Evolutionary conservation across 495 filamentous ascomycete species (phyloP).

Genomic region (Saxispiralis lemnorum): DNA sequence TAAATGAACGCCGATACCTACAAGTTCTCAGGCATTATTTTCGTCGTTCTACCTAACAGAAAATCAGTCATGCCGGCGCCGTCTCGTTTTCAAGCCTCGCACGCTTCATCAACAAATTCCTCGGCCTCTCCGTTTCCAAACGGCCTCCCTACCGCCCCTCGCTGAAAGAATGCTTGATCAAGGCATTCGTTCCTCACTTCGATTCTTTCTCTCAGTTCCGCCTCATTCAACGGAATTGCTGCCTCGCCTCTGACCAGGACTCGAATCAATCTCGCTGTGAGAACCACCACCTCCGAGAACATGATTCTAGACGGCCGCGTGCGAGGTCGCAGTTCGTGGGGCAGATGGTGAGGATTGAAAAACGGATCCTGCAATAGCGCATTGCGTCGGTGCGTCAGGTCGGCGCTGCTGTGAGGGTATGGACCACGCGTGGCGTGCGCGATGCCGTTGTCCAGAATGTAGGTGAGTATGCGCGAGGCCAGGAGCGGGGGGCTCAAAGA

Average conservation of each 20-base stretch:
- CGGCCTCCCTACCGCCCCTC: conserved; percentile 1
- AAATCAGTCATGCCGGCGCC: too few relatives aligned
- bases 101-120: background rate
- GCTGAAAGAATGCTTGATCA: conserved; percentile 7
- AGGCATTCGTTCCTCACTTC: conserved; percentile 6
- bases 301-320: background rate
- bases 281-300: conserved; percentile 6
- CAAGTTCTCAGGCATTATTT: too few relatives aligned
- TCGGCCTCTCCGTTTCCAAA: background rate
- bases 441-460: conserved; percentile 4
- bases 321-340: conserved; percentile 2
- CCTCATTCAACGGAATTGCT: background rate
- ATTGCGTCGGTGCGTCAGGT: conserved; percentile 1
- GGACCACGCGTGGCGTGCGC: background rate
- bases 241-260: conserved; percentile 2
- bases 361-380: conserved; percentile 6
- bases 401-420: background rate
- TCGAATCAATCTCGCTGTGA: conserved; percentile 4
- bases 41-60: too few relatives aligned
- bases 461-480: conserved; percentile 1
- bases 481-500: background rate
- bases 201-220: conserved; percentile 2
- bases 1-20: too few relatives aligned
- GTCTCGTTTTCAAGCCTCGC: background rate
- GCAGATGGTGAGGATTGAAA: conserved; percentile 4